Percentiles rank a stretch among this genome's conserved stretches.
These are phyloP conservation scores for Orbilia blumenaviensis DNA, from an alignment of 2,329 filamentous ascomycete species.

Conservation along the genomic window DNA sequence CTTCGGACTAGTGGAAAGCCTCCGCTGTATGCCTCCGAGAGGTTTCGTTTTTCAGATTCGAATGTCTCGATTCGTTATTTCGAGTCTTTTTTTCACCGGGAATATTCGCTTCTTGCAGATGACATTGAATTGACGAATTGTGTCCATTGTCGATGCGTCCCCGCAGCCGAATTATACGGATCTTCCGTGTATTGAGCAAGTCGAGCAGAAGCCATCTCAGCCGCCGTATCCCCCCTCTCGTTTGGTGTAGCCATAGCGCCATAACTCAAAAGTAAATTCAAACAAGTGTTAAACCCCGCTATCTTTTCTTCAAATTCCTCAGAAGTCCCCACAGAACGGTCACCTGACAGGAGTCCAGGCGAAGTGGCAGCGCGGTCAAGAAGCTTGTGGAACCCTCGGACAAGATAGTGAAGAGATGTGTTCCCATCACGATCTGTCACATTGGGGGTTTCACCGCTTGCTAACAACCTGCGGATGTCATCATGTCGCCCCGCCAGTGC, in stretches of 20 bases:
- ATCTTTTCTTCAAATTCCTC: slow-evolving; percentile 47
- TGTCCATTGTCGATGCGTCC: slow-evolving; percentile 45
- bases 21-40: background rate
- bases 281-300: slow-evolving; percentile 38
- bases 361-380: slow-evolving; percentile 41
- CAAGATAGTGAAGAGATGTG: slow-evolving; percentile 50
- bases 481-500: slow-evolving; percentile 42
- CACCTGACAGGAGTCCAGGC: slow-evolving; percentile 45
- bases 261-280: slow-evolving; percentile 47
- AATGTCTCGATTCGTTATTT: background rate
- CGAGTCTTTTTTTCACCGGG: background rate
- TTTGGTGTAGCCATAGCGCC: slow-evolving; percentile 46
- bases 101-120: slow-evolving; percentile 15
- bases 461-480: slow-evolving; percentile 41
- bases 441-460: slow-evolving; percentile 39
- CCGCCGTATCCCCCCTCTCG: slow-evolving; percentile 46
- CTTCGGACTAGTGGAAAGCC: background rate
- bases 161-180: slow-evolving; percentile 37
- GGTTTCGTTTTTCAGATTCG: background rate
- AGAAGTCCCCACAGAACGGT: slow-evolving; percentile 33
- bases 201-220: slow-evolving; percentile 41
- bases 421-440: slow-evolving; percentile 50
- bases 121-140: slow-evolving; percentile 39
- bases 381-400: slow-evolving; percentile 47
- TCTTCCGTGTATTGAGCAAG: slow-evolving; percentile 32